Conservation (phyloP, 768 basidiomycete species). For the Agrocybe praecox region DNA sequence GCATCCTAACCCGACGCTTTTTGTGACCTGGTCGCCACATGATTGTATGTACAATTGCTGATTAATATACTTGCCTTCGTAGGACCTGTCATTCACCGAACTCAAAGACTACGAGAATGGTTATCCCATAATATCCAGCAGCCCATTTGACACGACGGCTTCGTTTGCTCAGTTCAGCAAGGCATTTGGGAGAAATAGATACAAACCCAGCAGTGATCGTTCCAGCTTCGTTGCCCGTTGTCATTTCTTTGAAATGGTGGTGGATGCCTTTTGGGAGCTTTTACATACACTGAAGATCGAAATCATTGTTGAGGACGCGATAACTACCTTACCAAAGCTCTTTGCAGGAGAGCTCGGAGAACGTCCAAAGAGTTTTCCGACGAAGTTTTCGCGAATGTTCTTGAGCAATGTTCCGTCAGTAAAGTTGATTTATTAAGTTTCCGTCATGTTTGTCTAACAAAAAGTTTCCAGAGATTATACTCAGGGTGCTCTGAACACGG, state of each 20-base stretch:
- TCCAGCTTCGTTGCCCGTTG: slow-evolving; percentile 10
- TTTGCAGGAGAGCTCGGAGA: slow-evolving; percentile 2
- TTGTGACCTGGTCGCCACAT: slow-evolving; percentile 1
- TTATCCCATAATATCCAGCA: slow-evolving; percentile 9
- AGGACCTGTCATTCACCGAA: too few relatives aligned
- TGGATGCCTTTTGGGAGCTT: slow-evolving; percentile 10
- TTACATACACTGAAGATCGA: not conserved
- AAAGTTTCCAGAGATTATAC: slow-evolving; percentile 18
- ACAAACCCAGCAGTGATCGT: not conserved
- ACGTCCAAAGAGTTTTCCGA: not conserved
- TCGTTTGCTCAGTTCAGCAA: slow-evolving; percentile 7
- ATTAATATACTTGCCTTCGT: too few relatives aligned
- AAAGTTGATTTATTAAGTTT: not conserved
- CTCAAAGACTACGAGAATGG: too few relatives aligned
- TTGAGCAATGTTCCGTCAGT: slow-evolving; percentile 16
- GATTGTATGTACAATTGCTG: too few relatives aligned
- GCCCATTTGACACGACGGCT: slow-evolving; percentile 12
- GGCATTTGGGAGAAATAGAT: slow-evolving; percentile 1
- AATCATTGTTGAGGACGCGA: not conserved
- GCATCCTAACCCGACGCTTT: slow-evolving; percentile 2
- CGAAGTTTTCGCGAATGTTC: not conserved
- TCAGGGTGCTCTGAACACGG: slow-evolving; percentile 14
- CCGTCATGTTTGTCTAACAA: not conserved
- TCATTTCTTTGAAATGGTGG: slow-evolving; percentile 16
- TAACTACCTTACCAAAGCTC: not conserved